Base-by-base conservation (phyloP, 352 stramenopile genomes). In the Globisporangium spiculum region DNA sequence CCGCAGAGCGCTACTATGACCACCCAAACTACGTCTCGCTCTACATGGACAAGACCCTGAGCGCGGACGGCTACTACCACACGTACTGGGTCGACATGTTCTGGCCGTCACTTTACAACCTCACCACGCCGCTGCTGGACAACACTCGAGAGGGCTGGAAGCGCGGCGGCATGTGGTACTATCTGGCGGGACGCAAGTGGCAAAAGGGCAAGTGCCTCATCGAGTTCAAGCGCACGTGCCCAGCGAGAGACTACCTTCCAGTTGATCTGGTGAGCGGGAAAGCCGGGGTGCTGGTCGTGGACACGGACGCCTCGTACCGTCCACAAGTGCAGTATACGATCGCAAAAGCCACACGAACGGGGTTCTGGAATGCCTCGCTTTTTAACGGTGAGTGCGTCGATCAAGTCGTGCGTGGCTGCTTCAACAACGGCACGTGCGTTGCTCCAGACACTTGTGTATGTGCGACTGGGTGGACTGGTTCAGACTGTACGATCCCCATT, bases 11-110 rank as follows among this genome's bases (percentile, higher is more conserved):
- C 53, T 88, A 98, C 61, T 94, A 96, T 36, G 75, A 98, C 60
- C 93, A 98, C 70, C 93, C 97, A 3, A 99, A 99, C 77, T 99
- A 98, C 65, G 98, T 96, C 64, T 98, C 93, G 16, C 86, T 80
- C 16, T 98, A 98, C 75, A 99, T 99, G 97, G 88, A 99, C 79
- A 80, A 74, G 63, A 79, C 75, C 34, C 61, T 85, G 56, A 92
- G 92, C 56, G 75, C 69, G 26, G 92, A 98, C 74, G 88, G 84
- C 27, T 71, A 84, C 22, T 86, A 83, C 53, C 94, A 98, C 73
- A 97, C 93, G 4, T 74, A 90, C 26, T 98, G 94, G 93, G 68
- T 79, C 24, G 75, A 75, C 27, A 98, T 99, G 93, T 81, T 80
- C 38, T 98, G 95, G 89, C 86, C 93, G 38, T 88, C 94, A 20